These are phyloP conservation scores for Prunus kanzakura DNA, from an alignment of 306 rosid genomes.

Conservation along the genomic window DNA sequence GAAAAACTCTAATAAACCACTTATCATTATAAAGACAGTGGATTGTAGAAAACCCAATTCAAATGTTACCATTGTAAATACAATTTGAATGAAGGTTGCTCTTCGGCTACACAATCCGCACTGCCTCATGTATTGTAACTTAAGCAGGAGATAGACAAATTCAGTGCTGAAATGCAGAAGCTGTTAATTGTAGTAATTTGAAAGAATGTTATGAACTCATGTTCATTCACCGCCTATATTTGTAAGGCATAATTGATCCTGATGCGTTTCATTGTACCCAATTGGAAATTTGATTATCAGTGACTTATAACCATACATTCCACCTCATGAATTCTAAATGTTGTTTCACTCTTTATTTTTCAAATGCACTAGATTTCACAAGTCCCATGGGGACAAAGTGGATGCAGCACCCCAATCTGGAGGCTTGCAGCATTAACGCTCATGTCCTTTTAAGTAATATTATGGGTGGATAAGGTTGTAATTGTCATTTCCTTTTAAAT, in stretches of 20 bases:
- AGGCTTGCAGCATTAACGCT: no score
- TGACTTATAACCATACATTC: neutral
- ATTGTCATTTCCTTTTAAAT: no score
- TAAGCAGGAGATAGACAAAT: neutral
- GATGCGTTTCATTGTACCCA: neutral
- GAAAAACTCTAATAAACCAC: neutral
- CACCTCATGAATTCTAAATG: neutral
- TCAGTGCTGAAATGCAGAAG: neutral
- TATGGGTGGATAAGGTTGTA: no score
- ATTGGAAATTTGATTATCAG: neutral
- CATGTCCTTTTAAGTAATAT: no score
- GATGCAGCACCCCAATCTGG: neutral
- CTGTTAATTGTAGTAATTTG: neutral
- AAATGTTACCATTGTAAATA: neutral
- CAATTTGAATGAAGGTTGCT: neutral
- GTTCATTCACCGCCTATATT: neutral
- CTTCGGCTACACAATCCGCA: neutral
- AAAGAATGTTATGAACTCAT: neutral
- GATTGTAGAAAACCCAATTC: neutral
- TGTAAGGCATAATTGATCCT: neutral
- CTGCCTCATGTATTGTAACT: neutral
- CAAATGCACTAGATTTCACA: neutral
- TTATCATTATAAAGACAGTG: neutral
- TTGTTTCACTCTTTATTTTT: neutral
- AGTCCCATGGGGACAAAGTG: no score